A percentile compares a stretch with the other conserved stretches of the same genome.
Conservation (phyloP, 176 grass and related monocot genomes). For the Musa acuminata region DNA sequence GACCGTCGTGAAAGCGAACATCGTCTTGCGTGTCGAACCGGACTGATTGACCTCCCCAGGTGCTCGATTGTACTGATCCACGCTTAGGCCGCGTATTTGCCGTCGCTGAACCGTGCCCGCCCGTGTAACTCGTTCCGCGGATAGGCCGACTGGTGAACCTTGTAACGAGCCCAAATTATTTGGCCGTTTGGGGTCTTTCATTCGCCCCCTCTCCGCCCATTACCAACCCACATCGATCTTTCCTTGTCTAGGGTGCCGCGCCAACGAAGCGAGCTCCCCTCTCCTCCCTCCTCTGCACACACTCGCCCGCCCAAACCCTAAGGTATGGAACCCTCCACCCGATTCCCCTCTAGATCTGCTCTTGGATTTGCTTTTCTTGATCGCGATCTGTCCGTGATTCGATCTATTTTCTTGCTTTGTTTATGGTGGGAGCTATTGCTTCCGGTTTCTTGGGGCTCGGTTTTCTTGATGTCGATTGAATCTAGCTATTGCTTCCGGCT, state of each 20-base stretch:
- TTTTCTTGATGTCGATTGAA: background rate
- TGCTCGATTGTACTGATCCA: background rate
- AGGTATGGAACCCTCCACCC: background rate
- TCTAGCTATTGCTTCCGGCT: background rate
- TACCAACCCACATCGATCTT: background rate
- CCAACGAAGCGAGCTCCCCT: background rate
- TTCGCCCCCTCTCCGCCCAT: background rate
- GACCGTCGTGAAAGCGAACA: no score
- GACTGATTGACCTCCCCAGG: background rate
- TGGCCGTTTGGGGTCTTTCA: background rate
- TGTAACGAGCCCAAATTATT: background rate
- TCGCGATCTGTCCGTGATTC: background rate
- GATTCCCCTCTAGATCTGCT: background rate
- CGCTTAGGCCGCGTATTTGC: background rate
- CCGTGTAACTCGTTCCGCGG: no score
- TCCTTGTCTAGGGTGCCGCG: background rate
- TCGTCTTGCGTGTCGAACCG: background rate
- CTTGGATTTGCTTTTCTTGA: background rate
- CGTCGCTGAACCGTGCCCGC: no score
- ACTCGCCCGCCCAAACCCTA: background rate
- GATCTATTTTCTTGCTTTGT: background rate
- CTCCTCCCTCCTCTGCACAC: background rate
- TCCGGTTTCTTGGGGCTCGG: background rate
- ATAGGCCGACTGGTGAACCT: background rate
- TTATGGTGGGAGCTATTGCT: background rate